These are phyloP conservation scores for Bocquillonia castaneifolia DNA, from an alignment of 441 rosid genomes.

Conservation along the genomic window DNA sequence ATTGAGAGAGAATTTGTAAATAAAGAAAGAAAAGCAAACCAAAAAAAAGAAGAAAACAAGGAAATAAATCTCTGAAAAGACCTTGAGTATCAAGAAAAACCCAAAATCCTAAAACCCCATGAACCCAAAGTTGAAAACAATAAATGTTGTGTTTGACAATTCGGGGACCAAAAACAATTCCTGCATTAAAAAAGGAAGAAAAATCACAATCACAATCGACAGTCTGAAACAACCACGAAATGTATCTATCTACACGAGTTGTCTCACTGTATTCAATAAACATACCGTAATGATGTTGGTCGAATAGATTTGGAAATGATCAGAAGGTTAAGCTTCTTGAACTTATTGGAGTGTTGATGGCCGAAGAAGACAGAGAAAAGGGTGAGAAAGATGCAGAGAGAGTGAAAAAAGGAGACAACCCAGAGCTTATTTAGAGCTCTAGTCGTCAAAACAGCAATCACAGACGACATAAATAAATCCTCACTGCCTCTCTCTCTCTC, in stretches of 20 bases:
- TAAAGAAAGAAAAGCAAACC: neutral
- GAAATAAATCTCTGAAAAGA: conserved; percentile 12
- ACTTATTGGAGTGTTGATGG: neutral
- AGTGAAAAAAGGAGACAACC: conserved; percentile 8
- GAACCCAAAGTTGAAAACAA: conserved; percentile 12
- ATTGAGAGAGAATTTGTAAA: neutral
- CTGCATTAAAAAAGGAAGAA: conserved; percentile 20
- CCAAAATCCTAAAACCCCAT: conserved; percentile 28
- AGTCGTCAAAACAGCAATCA: conserved; percentile 25
- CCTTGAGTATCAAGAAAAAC: conserved; percentile 25
- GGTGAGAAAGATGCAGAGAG: conserved; percentile 6
- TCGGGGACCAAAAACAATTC: conserved; percentile 20
- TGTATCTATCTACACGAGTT: neutral
- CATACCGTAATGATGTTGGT: conserved; percentile 29
- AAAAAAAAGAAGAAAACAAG: neutral
- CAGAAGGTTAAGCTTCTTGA: conserved; percentile 13
- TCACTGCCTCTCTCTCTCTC: conserved; percentile 4
- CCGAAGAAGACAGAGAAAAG: conserved; percentile 13
- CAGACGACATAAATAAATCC: conserved; percentile 44
- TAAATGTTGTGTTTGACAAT: conserved; percentile 7
- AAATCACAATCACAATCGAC: neutral
- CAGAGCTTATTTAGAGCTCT: conserved; percentile 43
- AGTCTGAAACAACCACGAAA: neutral
- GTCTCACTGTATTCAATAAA: neutral
- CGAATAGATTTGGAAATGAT: conserved; percentile 20